Evolutionary conservation across 2,329 filamentous ascomycete genomes (phyloP), one percentile per base, ranked within the genome.

Genomic region (Neonectria ditissima): DNA sequence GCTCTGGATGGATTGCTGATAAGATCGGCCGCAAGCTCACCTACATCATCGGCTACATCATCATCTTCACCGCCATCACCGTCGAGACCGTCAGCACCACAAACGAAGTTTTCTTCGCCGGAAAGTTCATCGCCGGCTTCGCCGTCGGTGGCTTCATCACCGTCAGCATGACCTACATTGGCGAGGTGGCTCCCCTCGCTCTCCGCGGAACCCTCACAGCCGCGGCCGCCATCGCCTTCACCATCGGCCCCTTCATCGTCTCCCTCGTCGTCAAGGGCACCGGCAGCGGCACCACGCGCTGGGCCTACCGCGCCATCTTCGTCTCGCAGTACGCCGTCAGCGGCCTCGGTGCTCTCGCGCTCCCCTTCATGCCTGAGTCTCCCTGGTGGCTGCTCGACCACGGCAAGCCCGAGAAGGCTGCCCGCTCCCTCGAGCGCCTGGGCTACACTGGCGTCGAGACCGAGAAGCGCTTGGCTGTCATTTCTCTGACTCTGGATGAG

Each of bases 121-220:
- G 66, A n/a, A 68, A 68, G 56, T 68, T 68, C 45, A 59, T 68
- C 34, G 62, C 65, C 32, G 66, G 66, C 2, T 67, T 67, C 58
- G 59, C 65, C 10, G 30, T 62, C 22, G 66, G 66, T 5, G 58
- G 55, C 37, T 65, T 68, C 54, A 63, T 65, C 37, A 61, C 66
- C 13, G 34, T 67, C 18, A 44, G 55, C 54, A 67, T 67, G 59
- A 69, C 65, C 28, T 69, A 67, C 45, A 69, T 67, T 18, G 66
- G 66, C 24, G 66, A 69, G 59, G 51, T 69, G 45, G 47, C 66
- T 11, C 66, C 66, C 37, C 54, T 69, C 3, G 65, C 66, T 13
- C 66, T 69, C 5, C 56, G 66, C 50, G 66, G 66, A 37, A 65
- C 51, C 16, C 39, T 67, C 13, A 69, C 66, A 14, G 62, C 62